These are phyloP conservation scores for Chenopodium album DNA, from an alignment of 148 eudicot genomes.

Conservation along the genomic window DNA sequence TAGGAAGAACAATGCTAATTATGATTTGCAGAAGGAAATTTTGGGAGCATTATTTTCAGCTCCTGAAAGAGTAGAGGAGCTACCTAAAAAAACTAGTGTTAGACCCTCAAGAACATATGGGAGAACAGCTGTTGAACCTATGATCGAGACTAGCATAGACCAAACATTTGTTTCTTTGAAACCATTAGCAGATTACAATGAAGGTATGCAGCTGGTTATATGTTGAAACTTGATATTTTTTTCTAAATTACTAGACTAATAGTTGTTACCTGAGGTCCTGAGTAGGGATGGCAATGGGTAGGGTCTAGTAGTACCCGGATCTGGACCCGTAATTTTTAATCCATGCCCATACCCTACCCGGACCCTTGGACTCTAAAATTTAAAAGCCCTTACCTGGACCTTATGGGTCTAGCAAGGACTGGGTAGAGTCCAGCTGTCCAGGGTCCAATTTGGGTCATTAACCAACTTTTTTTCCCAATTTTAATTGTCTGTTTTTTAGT, in stretches of 20 bases:
- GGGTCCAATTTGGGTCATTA: no score
- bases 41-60: conserved; percentile 55
- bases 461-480: no score
- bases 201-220: conserved; percentile 38
- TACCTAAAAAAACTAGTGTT: conserved; percentile 23
- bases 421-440: no score
- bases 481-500: no score
- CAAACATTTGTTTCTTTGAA: conserved; percentile 38
- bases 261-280: no score
- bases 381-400: neutral
- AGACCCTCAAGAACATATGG: conserved; percentile 40
- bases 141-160: conserved; percentile 33
- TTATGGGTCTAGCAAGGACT: no score
- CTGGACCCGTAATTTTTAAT: no score
- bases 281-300: no score
- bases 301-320: no score
- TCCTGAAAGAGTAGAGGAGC: conserved; percentile 48
- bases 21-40: conserved; percentile 51
- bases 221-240: neutral
- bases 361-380: neutral
- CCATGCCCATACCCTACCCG: no score
- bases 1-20: conserved; percentile 33
- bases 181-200: conserved; percentile 29
- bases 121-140: conserved; percentile 42
- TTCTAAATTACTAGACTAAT: no score